phyloP scores from a whole-genome alignment of 2,329 filamentous ascomycete species.

The Diaporthe nobilis region DNA sequence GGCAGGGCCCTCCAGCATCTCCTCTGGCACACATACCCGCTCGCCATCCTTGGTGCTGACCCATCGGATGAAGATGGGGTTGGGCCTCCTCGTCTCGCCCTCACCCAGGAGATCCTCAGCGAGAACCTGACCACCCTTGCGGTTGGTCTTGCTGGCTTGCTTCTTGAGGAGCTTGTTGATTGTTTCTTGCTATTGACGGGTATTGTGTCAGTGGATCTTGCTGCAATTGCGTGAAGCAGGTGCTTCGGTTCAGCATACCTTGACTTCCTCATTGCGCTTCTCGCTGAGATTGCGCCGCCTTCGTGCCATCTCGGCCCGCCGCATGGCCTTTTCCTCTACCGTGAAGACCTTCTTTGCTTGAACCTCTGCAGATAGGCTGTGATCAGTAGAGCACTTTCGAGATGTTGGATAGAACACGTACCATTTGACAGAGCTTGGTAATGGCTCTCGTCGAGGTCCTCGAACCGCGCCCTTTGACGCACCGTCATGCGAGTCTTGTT shows the following conservation, averaged over 20 bases:
- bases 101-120: conserved; percentile 64
- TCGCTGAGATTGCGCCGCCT: conserved; percentile 74
- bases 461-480: conserved; percentile 71
- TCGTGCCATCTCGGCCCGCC: conserved; percentile 73
- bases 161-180: conserved; percentile 93
- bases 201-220: background rate
- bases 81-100: conserved; percentile 58
- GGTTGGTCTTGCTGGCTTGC: conserved; percentile 82
- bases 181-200: conserved; percentile 69
- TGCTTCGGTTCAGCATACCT: conserved; percentile 56
- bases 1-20: conserved; percentile 75
- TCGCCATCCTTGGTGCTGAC: conserved; percentile 76
- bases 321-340: conserved; percentile 73
- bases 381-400: conserved; percentile 28
- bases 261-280: conserved; percentile 75
- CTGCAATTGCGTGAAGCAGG: background rate
- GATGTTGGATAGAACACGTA: conserved; percentile 48
- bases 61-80: conserved; percentile 78
- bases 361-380: conserved; percentile 62
- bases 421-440: conserved; percentile 74
- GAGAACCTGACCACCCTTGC: conserved; percentile 61
- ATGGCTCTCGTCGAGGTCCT: conserved; percentile 65
- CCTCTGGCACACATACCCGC: conserved; percentile 74
- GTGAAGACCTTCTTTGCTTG: conserved; percentile 75
- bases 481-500: conserved; percentile 74